Base-by-base conservation (phyloP, 345 rosid species). In the Syzygium jambos region DNA sequence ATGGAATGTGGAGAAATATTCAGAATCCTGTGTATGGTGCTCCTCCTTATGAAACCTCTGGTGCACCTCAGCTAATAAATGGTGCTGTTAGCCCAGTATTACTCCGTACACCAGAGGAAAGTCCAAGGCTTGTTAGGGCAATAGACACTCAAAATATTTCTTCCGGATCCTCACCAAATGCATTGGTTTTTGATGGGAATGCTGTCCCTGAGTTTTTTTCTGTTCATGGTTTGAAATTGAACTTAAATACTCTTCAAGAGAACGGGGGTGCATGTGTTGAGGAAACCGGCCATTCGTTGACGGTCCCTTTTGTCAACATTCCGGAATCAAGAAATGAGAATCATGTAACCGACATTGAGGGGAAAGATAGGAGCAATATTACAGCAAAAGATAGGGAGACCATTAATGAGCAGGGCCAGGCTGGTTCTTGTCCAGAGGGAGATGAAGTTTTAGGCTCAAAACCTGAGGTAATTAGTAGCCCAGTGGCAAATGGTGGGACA, bases 1-100 rank as follows among this genome's bases (percentile, higher is more conserved):
- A 93, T 86, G 88, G 88, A 82, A 78, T 91, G 52, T 91, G 98
- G 99, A 93, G 95, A 93, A 94, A 97, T 88, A 89, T 78, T 90
- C 93, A 93, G 86, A 95, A 90, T 89, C 93, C 94, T 25, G 85
- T 86, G 51, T 92, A 88, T 89, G 95, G 95, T 38, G 88, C 92
- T 88, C 91, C 95, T 84, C 77, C 95, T 87, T 86, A 86, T 88
- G 98, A 94, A 83, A 87, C 89, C 54, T 91, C 95, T 27, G 78
- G 89, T 77, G 87, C 92, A 77, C 89, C 93, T 46, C 90, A 88
- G 85, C 97, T 90, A 73, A 84, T 90, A 78, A 96, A 94, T 88
- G 95, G 94, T 85, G 85, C 94, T 46, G 90, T 88, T 87, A 95
- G 91, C 88, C 93, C 93, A 85, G 88, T 89, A 85, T 86, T 88